These are phyloP conservation scores for Penicillium nucicola DNA, from an alignment of 495 filamentous ascomycete species.

Conservation along the genomic window DNA sequence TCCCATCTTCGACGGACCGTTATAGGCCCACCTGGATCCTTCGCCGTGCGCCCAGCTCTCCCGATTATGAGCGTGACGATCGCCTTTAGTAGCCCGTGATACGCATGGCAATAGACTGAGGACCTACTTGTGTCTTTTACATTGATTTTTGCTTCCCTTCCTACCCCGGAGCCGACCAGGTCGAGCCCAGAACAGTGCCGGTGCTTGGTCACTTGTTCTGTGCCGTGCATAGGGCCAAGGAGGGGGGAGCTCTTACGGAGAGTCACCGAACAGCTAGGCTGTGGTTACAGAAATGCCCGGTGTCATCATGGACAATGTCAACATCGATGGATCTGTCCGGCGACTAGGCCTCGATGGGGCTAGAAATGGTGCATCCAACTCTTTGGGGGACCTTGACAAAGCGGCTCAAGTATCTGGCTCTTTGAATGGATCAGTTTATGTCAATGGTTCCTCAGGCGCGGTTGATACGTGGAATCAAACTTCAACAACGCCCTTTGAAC, in stretches of 20 bases:
- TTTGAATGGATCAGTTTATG: slow-evolving; percentile 27
- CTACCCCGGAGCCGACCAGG: slow-evolving; percentile 21
- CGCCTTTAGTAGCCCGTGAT: slow-evolving; percentile 18
- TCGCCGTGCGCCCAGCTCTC: slow-evolving; percentile 7
- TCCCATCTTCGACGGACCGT: background rate
- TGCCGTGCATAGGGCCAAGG: slow-evolving; percentile 31
- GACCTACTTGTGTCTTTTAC: slow-evolving; percentile 6
- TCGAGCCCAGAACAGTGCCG: slow-evolving; percentile 14
- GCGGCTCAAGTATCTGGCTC: slow-evolving; percentile 7
- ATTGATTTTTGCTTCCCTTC: slow-evolving; percentile 29
- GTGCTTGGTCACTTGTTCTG: slow-evolving; percentile 21
- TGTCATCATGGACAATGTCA: slow-evolving; percentile 44
- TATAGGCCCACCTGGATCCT: background rate
- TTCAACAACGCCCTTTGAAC: slow-evolving; percentile 56
- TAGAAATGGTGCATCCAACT: slow-evolving; percentile 21
- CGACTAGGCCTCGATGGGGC: slow-evolving; percentile 21
- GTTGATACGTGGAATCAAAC: slow-evolving; percentile 9
- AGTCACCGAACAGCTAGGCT: slow-evolving; percentile 1
- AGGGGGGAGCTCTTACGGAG: slow-evolving; percentile 24
- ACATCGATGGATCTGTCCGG: slow-evolving; percentile 26
- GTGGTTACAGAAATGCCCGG: slow-evolving; percentile 40
- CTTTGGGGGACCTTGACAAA: slow-evolving; percentile 12
- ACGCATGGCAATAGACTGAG: slow-evolving; percentile 33
- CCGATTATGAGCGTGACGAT: slow-evolving; percentile 27
- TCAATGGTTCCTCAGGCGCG: slow-evolving; percentile 28